Conservation (phyloP, 202 grass and related monocot species). For the Eragrostis tef region DNA sequence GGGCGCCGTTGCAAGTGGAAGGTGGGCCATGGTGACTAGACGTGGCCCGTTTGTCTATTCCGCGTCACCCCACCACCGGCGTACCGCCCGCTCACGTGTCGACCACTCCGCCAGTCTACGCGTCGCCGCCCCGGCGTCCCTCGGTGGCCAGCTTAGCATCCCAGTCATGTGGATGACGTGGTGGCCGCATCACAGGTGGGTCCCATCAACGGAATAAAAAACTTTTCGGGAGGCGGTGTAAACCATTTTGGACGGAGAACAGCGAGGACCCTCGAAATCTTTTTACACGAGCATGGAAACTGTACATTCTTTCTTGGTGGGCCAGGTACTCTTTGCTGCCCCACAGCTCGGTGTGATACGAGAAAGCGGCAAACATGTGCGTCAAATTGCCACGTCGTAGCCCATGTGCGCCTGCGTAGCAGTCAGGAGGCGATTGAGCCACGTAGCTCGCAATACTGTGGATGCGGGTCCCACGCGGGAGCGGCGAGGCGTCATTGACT, state of each 20-base stretch:
- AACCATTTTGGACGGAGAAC: not conserved
- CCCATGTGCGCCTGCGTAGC: constrained; percentile 47
- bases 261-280: not conserved
- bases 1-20: constrained; percentile 40
- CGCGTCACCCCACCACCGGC: constrained; percentile 37
- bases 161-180: constrained; percentile 74
- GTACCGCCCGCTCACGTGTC: constrained; percentile 54
- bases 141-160: constrained; percentile 53
- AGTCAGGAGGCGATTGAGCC: constrained; percentile 24
- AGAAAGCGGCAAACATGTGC: not conserved
- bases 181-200: constrained; percentile 2
- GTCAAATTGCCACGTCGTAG: constrained; percentile 28
- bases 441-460: constrained; percentile 18
- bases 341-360: not conserved
- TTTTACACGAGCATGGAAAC: not conserved
- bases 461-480: not conserved
- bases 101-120: constrained; percentile 21
- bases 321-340: not conserved
- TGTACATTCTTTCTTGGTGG: not conserved
- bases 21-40: constrained; percentile 51
- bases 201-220: not conserved
- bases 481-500: constrained; percentile 20
- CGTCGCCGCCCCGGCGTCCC: constrained; percentile 41
- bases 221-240: not conserved
- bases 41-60: constrained; percentile 55